Percentiles rank a stretch among this genome's conserved stretches.
Conservation (phyloP, 1,284 basidiomycete species). For the Pulchroboletus neoregius region DNA sequence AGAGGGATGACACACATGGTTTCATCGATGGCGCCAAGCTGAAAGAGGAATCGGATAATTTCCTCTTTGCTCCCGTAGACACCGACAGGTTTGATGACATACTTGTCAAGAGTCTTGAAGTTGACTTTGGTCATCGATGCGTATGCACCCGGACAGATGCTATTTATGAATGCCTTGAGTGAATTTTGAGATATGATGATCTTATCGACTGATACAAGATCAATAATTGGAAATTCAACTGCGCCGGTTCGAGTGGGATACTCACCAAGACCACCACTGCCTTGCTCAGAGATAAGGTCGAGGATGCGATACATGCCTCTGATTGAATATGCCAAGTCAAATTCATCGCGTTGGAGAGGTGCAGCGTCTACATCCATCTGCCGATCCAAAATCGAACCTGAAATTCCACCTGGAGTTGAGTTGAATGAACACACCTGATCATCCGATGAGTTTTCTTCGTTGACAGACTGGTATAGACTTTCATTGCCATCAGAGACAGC, state of each 20-base stretch:
- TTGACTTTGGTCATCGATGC: slow-evolving; percentile 49
- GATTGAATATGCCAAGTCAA: slow-evolving; percentile 32
- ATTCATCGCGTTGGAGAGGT: slow-evolving; percentile 11
- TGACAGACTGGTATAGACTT: slow-evolving; percentile 21
- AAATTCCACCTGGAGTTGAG: background rate
- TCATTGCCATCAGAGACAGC: slow-evolving; percentile 5
- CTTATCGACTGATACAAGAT: slow-evolving; percentile 44
- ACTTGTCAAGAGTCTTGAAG: slow-evolving; percentile 45
- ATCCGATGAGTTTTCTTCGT: slow-evolving; percentile 8
- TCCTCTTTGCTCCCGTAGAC: slow-evolving; percentile 52
- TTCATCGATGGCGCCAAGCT: slow-evolving; percentile 36
- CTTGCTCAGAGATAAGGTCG: slow-evolving; percentile 48
- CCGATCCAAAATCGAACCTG: background rate
- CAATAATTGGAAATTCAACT: background rate
- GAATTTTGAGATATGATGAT: slow-evolving; percentile 51
- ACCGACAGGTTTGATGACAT: slow-evolving; percentile 46
- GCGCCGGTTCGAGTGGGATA: background rate
- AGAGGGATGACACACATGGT: slow-evolving; percentile 31
- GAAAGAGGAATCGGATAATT: slow-evolving; percentile 43
- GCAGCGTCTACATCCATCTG: slow-evolving; percentile 25
- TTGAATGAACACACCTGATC: slow-evolving; percentile 14
- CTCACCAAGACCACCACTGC: slow-evolving; percentile 49
- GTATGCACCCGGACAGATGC: slow-evolving; percentile 42
- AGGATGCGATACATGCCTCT: slow-evolving; percentile 48
- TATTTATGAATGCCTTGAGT: slow-evolving; percentile 43